These are phyloP conservation scores for Spathaspora sp. DNA, from an alignment of 805 yeast species.

Conservation along the genomic window DNA sequence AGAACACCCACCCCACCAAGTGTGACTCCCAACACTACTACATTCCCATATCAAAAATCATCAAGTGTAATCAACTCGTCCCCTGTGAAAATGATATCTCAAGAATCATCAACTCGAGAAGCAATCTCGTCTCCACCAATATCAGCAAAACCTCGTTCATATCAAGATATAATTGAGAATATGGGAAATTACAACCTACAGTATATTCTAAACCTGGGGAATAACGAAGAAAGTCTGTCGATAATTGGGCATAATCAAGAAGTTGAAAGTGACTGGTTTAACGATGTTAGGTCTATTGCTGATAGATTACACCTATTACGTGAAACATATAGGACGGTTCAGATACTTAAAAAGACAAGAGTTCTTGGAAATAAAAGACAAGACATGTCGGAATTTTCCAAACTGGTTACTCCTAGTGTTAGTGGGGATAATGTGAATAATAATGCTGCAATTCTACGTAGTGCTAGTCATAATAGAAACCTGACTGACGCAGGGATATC, in stretches of 20 bases:
- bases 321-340: constrained; percentile 25
- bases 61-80: not conserved
- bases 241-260: constrained; percentile 3
- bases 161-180: not conserved
- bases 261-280: constrained; percentile 21
- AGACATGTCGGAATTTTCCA: not conserved
- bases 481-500: constrained; percentile 6
- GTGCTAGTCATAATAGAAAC: constrained; percentile 1
- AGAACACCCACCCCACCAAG: constrained; percentile 3
- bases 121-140: not conserved
- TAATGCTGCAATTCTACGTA: not conserved
- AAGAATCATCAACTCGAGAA: not conserved
- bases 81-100: not conserved
- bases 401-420: constrained; percentile 7
- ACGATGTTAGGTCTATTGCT: constrained; percentile 19
- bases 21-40: not conserved
- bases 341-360: constrained; percentile 16
- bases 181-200: constrained; percentile 1
- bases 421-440: constrained; percentile 2
- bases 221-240: not conserved
- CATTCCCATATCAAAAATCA: not conserved
- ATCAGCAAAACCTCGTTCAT: not conserved
- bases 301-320: constrained; percentile 24
- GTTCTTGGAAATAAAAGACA: not conserved
- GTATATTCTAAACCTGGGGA: not conserved